Evolutionary conservation across 257 asterid genomes (phyloP).

Genomic region (Solanum ossicruentum): DNA sequence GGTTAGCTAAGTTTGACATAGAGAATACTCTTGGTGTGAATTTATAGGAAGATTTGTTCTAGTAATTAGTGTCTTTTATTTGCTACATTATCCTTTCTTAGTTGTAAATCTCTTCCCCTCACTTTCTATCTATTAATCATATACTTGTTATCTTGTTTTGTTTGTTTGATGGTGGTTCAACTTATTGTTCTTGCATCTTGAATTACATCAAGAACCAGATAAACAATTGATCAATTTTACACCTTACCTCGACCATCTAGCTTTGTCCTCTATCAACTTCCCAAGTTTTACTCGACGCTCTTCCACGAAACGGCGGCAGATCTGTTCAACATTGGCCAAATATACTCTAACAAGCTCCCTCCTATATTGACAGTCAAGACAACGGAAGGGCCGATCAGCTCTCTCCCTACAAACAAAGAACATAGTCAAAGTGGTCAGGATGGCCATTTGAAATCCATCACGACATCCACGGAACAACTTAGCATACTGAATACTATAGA

Average conservation of each 20-base stretch:
- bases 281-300: conserved; percentile 64
- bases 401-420: conserved; percentile 60
- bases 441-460: not conserved
- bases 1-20: not conserved
- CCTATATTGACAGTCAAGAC: conserved; percentile 80
- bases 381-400: conserved; percentile 81
- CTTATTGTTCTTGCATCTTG: not conserved
- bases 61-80: not conserved
- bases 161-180: not conserved
- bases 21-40: not conserved
- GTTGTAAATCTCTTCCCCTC: not conserved
- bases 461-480: not conserved
- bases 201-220: not conserved
- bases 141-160: not conserved
- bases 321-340: conserved; percentile 85
- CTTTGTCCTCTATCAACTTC: conserved; percentile 74
- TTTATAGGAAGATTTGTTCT: not conserved
- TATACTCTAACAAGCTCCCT: conserved; percentile 92
- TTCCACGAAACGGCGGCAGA: conserved; percentile 82
- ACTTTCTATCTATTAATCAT: not conserved
- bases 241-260: conserved; percentile 83
- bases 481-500: not conserved
- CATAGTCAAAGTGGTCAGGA: not conserved
- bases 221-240: not conserved
- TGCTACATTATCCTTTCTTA: not conserved